Evolutionary conservation across 2,329 filamentous ascomycete genomes (phyloP).

Genomic region (Pseudocercospora vitis): DNA sequence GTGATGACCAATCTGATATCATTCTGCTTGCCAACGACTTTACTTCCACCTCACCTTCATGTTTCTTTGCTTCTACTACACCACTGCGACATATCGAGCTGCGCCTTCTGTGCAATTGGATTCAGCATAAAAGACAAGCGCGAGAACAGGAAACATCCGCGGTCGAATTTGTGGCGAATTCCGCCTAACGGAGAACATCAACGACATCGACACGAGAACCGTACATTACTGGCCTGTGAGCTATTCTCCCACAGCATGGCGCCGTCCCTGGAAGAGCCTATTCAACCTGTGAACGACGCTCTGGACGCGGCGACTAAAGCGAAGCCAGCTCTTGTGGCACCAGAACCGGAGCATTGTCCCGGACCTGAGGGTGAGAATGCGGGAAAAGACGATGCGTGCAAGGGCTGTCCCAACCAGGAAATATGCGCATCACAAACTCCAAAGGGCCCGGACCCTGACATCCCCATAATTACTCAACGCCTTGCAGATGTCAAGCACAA

Average conservation of each 20-base stretch:
- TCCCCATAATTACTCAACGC: slow-evolving; percentile 80
- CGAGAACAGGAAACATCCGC: no score
- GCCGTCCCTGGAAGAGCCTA: slow-evolving; percentile 73
- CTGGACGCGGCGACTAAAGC: slow-evolving; percentile 73
- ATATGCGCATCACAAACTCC: slow-evolving; percentile 86
- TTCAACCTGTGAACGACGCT: slow-evolving; percentile 53
- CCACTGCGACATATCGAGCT: background rate
- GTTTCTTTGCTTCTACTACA: background rate
- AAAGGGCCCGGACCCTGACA: slow-evolving; percentile 93
- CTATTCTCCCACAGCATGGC: slow-evolving; percentile 58
- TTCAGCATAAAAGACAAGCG: no score
- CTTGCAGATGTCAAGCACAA: slow-evolving; percentile 84
- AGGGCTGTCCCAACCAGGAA: slow-evolving; percentile 89
- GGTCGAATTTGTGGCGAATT: no score
- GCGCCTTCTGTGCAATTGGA: no score
- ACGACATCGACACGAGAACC: no score
- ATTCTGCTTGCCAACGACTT: background rate
- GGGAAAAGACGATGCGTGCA: slow-evolving; percentile 75
- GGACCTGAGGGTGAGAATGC: slow-evolving; percentile 76
- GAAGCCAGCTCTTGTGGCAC: slow-evolving; percentile 83
- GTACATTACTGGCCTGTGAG: background rate
- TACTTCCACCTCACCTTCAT: background rate
- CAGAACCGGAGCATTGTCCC: slow-evolving; percentile 63
- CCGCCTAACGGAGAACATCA: no score
- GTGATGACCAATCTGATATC: slow-evolving; percentile 8